Evolutionary conservation across 345 rosid species (phyloP), one percentile per base, ranked within the genome.

Genomic region (Gossypium mustelinum): DNA sequence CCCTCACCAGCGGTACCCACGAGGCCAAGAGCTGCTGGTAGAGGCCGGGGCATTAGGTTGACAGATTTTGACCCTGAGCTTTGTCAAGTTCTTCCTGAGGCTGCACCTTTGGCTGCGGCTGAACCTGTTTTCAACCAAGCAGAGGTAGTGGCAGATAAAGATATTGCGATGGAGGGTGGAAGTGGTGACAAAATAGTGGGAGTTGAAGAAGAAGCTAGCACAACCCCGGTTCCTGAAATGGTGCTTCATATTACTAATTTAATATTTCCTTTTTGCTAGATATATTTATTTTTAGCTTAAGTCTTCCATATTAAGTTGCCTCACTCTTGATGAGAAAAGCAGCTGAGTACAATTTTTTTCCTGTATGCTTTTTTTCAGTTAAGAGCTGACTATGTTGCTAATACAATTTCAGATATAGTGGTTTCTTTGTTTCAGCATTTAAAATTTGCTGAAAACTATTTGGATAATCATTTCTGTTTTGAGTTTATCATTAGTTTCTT

Each of bases 221-320:
- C 89, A 27, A 87, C 88, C 65, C 96, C 98, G 24, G 94, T 94
- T 75, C 97, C 98, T 16, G 97, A 94, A 75, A 88, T 88, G 93
- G 97, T 90, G 68, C 68, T 70, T 51, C 77, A 47, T 29, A 51
- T 44, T 63, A 51, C 54, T 75, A 79, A 57, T 57, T 76, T 67
- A 66, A n/a, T 63, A 47, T 22, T 56, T 27, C 41, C 27, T 54
- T 55, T 55, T 65, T 13, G 52, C 55, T 13, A 52, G 55, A 54
- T 72, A n/a, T 73, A 44, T 44, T 27, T 27, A 48, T 24, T 45
- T 56, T 34, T 60, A 41, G 8, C 12, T 60, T 73, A 43, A 72
- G 11, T 44, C 52, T 72, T 34, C 50, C 75, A 6, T 13, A 22
- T 44, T 72, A 72, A 58, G 50, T 39, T 72, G 66, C 55, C 20